Percentiles rank a stretch among this genome's conserved stretches.
Conservation (phyloP, 2,329 filamentous ascomycete species). For the Fusarium oligoseptatum region DNA sequence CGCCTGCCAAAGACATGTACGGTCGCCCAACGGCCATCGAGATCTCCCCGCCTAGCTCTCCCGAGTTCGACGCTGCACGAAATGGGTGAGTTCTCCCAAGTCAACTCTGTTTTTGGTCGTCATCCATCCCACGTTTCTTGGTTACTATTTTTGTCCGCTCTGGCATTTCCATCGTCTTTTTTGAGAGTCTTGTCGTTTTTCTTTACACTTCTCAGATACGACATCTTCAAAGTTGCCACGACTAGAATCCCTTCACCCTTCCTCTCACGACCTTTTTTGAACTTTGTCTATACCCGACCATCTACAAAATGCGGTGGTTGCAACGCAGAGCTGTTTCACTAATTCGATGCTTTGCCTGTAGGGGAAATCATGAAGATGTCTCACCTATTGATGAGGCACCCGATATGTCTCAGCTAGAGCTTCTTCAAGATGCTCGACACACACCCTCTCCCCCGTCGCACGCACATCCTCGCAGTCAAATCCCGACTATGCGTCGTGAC, state of each 20-base stretch:
- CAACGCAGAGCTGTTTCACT: constrained; percentile 29
- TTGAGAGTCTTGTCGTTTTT: background rate
- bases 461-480: constrained; percentile 55
- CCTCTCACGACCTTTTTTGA: background rate
- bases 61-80: constrained; percentile 57
- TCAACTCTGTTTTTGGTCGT: constrained; percentile 6
- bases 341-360: constrained; percentile 44
- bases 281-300: background rate
- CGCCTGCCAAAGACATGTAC: constrained; percentile 46
- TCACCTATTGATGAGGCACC: constrained; percentile 66
- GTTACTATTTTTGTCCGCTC: constrained; percentile 18
- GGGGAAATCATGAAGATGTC: constrained; percentile 55
- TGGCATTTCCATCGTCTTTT: constrained; percentile 5
- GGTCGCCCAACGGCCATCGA: constrained; percentile 58
- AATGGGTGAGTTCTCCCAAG: constrained; percentile 57
- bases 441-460: constrained; percentile 31
- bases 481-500: constrained; percentile 66
- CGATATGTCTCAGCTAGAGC: constrained; percentile 52
- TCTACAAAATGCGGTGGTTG: constrained; percentile 28
- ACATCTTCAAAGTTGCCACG: background rate
- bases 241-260: background rate
- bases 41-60: constrained; percentile 71
- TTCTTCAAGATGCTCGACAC: constrained; percentile 32
- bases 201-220: background rate
- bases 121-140: constrained; percentile 24